phyloP scores from a whole-genome alignment of 805 yeast species.

The Metschnikowia rubicola region DNA sequence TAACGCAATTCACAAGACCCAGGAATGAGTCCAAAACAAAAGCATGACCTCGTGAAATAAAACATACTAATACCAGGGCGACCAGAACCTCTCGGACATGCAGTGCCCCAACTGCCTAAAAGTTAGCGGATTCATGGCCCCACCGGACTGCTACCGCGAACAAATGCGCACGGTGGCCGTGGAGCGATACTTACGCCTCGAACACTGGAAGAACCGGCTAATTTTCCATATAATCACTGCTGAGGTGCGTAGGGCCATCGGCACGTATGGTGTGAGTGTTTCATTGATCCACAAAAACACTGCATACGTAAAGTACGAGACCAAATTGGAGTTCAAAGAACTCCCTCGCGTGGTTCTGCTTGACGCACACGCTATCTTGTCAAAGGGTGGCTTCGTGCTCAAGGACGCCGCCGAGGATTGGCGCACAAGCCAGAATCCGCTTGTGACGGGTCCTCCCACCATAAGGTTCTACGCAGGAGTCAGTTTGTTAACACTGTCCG shows the following conservation, averaged over 20 bases:
- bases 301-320: constrained; percentile 49
- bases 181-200: constrained; percentile 32
- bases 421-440: constrained; percentile 61
- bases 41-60: background rate
- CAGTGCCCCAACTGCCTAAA: constrained; percentile 54
- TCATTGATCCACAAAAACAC: constrained; percentile 50
- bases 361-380: constrained; percentile 67
- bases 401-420: constrained; percentile 66
- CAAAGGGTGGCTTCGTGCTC: constrained; percentile 51
- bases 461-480: constrained; percentile 65
- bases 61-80: constrained; percentile 36
- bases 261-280: constrained; percentile 52
- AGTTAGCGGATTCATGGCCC: constrained; percentile 44
- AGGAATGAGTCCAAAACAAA: too few species aligned
- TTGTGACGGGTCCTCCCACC: constrained; percentile 58
- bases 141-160: constrained; percentile 61
- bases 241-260: constrained; percentile 39
- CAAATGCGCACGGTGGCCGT: constrained; percentile 42
- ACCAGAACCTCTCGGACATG: constrained; percentile 52
- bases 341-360: constrained; percentile 56
- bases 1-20: background rate
- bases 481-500: constrained; percentile 43
- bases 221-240: constrained; percentile 38
- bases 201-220: constrained; percentile 48
- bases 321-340: constrained; percentile 45